phyloP scores from a whole-genome alignment of 169 alveolate genomes.

The Pseudocohnilembus persalinus region DNA sequence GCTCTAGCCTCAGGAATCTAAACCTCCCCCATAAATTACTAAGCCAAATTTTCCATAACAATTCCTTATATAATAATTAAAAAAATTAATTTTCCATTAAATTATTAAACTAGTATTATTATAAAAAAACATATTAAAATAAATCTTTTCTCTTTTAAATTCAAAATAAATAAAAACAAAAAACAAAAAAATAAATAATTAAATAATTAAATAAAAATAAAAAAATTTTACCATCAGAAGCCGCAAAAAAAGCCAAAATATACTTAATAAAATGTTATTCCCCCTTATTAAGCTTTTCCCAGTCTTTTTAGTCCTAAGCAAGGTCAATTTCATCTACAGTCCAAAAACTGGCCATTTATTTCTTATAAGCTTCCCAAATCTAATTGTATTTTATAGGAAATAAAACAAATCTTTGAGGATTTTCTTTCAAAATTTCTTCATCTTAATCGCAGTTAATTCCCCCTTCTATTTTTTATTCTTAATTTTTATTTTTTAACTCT shows the following conservation, averaged over 20 bases:
- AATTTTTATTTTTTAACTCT: too few relatives aligned
- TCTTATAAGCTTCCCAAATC: slow-evolving; percentile 97
- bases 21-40: slow-evolving; percentile 93
- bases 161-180: too few relatives aligned
- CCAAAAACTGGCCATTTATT: slow-evolving; percentile 98
- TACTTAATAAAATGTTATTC: slow-evolving; percentile 94
- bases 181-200: too few relatives aligned
- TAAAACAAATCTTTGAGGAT: slow-evolving; percentile 87
- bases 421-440: slow-evolving; percentile 82
- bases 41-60: slow-evolving; percentile 97
- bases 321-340: slow-evolving; percentile 98
- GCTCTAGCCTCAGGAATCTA: slow-evolving; percentile 97
- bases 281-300: slow-evolving; percentile 90
- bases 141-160: too few relatives aligned
- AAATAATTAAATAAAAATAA: too few relatives aligned
- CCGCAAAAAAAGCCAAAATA: slow-evolving; percentile 97
- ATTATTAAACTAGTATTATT: too few relatives aligned
- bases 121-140: too few relatives aligned
- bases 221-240: slow-evolving; percentile 96
- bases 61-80: slow-evolving; percentile 50
- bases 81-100: too few relatives aligned
- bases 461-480: background rate
- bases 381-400: slow-evolving; percentile 91
- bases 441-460: slow-evolving; percentile 27
- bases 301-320: slow-evolving; percentile 93